A percentile compares a stretch with the other conserved stretches of the same genome.
phyloP scores from a whole-genome alignment of 495 filamentous ascomycete genomes.

The Aspergillus nidulans region DNA sequence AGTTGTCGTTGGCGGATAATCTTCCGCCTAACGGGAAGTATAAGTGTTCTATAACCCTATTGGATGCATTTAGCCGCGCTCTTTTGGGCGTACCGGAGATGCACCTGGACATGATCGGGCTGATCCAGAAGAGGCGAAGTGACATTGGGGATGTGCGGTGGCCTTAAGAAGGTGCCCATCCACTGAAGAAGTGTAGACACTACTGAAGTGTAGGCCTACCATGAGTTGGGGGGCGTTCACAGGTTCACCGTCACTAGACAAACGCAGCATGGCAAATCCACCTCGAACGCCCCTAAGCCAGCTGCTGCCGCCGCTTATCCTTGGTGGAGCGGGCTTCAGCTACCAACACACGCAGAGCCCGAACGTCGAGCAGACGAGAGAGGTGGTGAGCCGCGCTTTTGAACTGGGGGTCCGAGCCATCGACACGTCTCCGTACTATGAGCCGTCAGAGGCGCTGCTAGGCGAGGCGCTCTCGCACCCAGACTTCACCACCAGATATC shows the following conservation, averaged over 20 bases:
- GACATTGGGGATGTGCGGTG: not conserved
- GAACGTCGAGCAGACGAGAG: not conserved
- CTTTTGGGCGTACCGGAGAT: no score
- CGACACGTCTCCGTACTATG: conserved; percentile 10
- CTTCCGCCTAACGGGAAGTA: no score
- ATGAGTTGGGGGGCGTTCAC: no score
- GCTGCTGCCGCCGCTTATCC: conserved; percentile 6
- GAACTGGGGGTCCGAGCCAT: conserved; percentile 1
- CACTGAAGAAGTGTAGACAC: no score
- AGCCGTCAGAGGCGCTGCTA: conserved; percentile 6
- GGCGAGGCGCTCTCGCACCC: conserved; percentile 3
- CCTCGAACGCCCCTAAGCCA: not conserved
- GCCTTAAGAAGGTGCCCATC: not conserved
- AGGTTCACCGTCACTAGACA: no score
- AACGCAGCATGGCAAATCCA: not conserved
- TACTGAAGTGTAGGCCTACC: no score
- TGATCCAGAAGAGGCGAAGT: not conserved
- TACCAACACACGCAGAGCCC: conserved; percentile 1
- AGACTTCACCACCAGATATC: not conserved
- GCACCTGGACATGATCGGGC: not conserved
- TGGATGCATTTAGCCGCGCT: not conserved
- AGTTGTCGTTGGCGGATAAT: no score
- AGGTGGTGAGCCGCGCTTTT: conserved; percentile 7
- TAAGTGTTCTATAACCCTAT: not conserved
- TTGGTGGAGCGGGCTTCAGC: conserved; percentile 10